Base-by-base conservation (phyloP, 2,329 filamentous ascomycete genomes). In the Botrytis cinerea region DNA sequence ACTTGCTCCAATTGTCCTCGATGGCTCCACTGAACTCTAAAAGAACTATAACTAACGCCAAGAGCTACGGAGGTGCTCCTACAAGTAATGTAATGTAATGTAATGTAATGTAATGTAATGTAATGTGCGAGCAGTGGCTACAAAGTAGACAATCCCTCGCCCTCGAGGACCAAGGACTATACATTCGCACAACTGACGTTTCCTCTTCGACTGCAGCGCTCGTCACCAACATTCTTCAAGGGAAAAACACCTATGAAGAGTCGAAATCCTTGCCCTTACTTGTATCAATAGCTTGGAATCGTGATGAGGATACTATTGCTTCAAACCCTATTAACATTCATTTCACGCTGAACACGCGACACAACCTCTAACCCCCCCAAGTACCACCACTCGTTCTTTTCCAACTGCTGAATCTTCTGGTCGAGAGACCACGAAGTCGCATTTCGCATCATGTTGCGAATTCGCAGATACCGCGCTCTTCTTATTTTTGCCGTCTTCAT, bases 401-500 rank as follows among this genome's bases (percentile, higher is more conserved):
- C 9, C 60, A 71, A 43, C 67, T 66, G 45, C 35, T 43, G 14
- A 28, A 71, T 18, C 45, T 54, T 66, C 70, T 35, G 70, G 60
- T 71, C 48, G 70, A 71, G 63, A 68, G 70, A 63, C 71, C 70
- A 66, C 46, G 60, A 51, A 66, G 35, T 28, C 57, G 60, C 70
- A 51, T 57, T 62, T 66, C 62, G 74, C 76, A 77, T 78, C 78
- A 89, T 91, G 86, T 81, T 88, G 73, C 87, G 90, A 70, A 85
- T 87, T 75, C 83, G 90, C 78, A 85, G 89, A 80, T 91, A 91
- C 79, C 87, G 90, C 74, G 84, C 90, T 73, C 89, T 91, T 68
- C 70, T 78, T 35, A 60, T 75, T 25, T 74, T 79, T 74, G 78
- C 78, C 38, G 73, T 71, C 25, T 51, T 78, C 25, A 68, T 71